Percentiles rank a stretch among this genome's conserved stretches.
Conservation (phyloP, 2,329 filamentous ascomycete species). For the Lomentospora prolificans region DNA sequence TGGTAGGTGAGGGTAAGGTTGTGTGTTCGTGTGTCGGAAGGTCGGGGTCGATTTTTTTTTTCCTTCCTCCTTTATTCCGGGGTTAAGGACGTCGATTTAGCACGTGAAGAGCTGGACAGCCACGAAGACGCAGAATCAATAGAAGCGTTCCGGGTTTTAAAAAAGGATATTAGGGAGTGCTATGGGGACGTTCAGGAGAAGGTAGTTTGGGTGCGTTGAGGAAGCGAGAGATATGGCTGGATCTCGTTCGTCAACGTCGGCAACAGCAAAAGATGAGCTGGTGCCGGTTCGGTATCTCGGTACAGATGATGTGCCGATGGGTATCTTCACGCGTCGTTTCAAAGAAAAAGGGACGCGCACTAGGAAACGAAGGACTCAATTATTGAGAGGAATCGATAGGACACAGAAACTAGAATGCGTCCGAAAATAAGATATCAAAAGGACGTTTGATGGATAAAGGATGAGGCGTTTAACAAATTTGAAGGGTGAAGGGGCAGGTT, state of each 20-base stretch:
- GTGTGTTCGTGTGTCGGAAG: neutral
- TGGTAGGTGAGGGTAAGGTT: neutral
- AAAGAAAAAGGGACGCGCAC: neutral
- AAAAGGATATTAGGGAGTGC: neutral
- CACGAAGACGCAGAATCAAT: neutral
- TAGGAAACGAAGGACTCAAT: conserved; percentile 1
- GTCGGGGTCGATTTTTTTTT: neutral
- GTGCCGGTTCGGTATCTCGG: neutral
- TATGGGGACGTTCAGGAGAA: neutral
- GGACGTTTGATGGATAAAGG: neutral
- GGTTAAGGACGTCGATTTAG: neutral
- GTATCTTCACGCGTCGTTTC: neutral
- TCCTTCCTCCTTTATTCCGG: neutral
- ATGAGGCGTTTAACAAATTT: neutral
- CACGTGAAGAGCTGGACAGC: neutral
- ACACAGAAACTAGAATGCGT: no score
- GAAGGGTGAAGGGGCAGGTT: neutral
- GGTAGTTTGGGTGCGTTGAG: neutral
- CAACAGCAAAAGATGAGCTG: neutral
- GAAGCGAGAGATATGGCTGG: neutral
- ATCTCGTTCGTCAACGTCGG: neutral
- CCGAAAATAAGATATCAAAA: neutral
- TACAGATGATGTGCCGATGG: neutral
- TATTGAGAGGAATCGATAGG: neutral
- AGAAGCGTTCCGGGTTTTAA: neutral